Percentiles rank a stretch among this genome's conserved stretches.
phyloP scores from a whole-genome alignment of 2,329 filamentous ascomycete species.

The Pseudocercospora eumusae region DNA sequence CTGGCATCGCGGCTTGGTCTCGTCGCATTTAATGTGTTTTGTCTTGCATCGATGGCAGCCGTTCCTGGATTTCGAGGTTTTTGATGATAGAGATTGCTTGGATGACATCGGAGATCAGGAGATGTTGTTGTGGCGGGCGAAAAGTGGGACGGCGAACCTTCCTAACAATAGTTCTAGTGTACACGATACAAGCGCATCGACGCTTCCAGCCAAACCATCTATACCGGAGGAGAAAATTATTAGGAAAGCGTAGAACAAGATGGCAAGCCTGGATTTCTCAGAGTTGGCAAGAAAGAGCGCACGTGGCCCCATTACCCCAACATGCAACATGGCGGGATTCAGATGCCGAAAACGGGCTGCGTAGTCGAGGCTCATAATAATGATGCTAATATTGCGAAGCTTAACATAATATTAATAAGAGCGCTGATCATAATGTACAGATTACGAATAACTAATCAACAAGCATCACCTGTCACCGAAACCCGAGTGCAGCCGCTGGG shows the following conservation, averaged over 20 bases:
- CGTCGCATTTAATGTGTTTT: constrained; percentile 46
- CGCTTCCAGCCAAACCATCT: neutral
- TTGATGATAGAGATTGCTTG: constrained; percentile 15
- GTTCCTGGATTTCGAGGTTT: constrained; percentile 36
- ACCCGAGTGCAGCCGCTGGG: too few species aligned
- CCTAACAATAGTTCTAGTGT: neutral
- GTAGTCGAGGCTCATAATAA: neutral
- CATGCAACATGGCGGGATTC: constrained; percentile 1
- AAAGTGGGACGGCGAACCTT: neutral
- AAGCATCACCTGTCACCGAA: too few species aligned
- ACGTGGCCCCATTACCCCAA: neutral
- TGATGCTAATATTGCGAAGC: neutral
- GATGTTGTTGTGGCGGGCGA: constrained; percentile 3
- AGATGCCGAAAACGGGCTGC: neutral
- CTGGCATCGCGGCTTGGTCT: constrained; percentile 44
- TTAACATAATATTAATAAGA: too few species aligned
- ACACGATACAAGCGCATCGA: neutral
- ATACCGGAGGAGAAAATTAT: neutral
- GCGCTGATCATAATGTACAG: too few species aligned
- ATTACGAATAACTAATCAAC: too few species aligned
- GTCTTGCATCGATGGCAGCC: constrained; percentile 37
- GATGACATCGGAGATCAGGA: constrained; percentile 9
- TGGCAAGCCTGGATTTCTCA: constrained; percentile 1
- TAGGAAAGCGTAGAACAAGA: neutral
- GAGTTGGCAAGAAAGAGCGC: neutral